Base-by-base conservation (phyloP, 164 flowering plant species). In the Litsea cubeba region DNA sequence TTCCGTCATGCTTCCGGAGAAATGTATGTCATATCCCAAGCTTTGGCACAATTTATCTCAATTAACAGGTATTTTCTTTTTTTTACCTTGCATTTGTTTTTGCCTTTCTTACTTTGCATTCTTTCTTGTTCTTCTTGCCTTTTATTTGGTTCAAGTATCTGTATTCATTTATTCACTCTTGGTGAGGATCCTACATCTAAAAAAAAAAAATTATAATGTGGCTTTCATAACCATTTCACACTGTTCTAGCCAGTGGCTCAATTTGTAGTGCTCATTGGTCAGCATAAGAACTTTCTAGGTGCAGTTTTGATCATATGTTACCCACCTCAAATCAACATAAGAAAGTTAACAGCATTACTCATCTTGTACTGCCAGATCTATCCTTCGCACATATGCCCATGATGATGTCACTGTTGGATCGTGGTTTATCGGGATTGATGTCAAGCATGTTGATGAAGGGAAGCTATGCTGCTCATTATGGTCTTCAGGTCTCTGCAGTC, bases 1-100 rank as follows among this genome's bases (percentile, higher is more conserved):
- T 88, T 95, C 58, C 89, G 90, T 58, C 97, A 95, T 88, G 98
- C 99, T 62, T 93, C 97, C 32, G 97, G 97, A 32, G 98, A 95
- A 82, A 81, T 93, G 79, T 91, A 83, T 83, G 93, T 85, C 68
- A 85, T 95, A 78, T 89, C 99, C 50, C 85, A 79, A 81, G 92
- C 92, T n/a, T 76, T 95, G 79, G 99, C 97, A 25, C 90, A 87
- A 79, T 95, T 88, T 74, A 71, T 95, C 60, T 91, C 98, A 71
- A 91, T 93, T 79, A 95, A 93, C 82, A 92, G 91, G 98, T 90
- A 2, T 68, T 22, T 69, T 30, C 63, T 57, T 60, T 30, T 2
- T n/a, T 3, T 30, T 3, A 20, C n/a, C 5, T 54, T 20, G 20
- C 17, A 15, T 54, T 54, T 17, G 17, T 11, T 54, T 40, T 8